Conservation (phyloP, 306 rosid genomes). For the Casuarina cunninghamiana region DNA sequence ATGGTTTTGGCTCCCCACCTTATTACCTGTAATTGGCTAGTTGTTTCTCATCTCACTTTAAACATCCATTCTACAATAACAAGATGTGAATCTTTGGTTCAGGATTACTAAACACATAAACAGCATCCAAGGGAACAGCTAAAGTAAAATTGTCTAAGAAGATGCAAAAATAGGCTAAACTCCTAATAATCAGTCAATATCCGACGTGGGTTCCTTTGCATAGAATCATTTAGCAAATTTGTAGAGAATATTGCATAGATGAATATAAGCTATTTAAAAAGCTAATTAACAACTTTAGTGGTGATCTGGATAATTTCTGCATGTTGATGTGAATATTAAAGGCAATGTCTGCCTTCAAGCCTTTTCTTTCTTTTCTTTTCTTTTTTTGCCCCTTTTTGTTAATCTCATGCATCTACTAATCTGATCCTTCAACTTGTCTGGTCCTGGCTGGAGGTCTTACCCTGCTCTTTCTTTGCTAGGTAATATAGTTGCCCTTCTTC, state of each 20-base stretch:
- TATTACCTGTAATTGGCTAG: no score
- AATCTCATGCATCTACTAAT: neutral
- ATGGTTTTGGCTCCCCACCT: no score
- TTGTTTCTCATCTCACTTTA: no score
- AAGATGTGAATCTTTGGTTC: no score
- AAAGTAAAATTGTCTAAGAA: no score
- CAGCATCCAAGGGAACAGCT: no score
- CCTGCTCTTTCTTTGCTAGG: conserved; percentile 48
- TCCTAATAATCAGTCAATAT: no score
- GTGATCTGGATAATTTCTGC: neutral
- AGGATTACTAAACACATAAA: no score
- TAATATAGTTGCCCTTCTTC: conserved; percentile 90
- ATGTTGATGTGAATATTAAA: neutral
- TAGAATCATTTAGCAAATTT: neutral
- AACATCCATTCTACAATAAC: no score
- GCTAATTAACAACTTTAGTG: neutral
- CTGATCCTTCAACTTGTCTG: neutral
- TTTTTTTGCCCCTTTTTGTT: no score
- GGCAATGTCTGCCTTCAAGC: neutral
- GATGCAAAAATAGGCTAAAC: no score
- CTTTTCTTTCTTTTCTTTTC: no score
- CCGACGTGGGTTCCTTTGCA: neutral
- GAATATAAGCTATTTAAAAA: neutral
- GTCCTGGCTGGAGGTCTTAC: conserved; percentile 25
- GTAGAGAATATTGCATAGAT: neutral